A percentile compares a stretch with the other conserved stretches of the same genome.
phyloP scores from a whole-genome alignment of 768 basidiomycete genomes.

The Suillus decipiens region DNA sequence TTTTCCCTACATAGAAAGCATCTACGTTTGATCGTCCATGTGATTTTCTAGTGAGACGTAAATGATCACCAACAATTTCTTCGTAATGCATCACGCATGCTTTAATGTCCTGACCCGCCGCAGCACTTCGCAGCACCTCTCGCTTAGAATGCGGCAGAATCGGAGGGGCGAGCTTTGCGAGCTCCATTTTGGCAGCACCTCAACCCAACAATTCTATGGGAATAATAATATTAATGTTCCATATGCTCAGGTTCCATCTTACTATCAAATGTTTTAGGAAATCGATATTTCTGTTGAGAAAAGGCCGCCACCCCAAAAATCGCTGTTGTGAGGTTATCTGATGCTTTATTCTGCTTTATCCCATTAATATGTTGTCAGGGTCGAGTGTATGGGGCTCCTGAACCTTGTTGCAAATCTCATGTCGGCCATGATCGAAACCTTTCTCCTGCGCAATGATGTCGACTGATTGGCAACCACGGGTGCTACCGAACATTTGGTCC shows the following conservation, averaged over 20 bases:
- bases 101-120: too few relatives aligned
- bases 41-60: neutral
- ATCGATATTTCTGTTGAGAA: neutral
- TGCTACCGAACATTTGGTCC: too few relatives aligned
- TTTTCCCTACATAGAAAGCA: conserved; percentile 5
- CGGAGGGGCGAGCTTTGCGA: neutral
- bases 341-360: neutral
- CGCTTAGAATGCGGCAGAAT: neutral
- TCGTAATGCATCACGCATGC: too few relatives aligned
- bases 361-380: neutral
- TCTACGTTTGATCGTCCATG: neutral
- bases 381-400: neutral
- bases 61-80: neutral
- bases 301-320: neutral
- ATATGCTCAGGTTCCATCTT: neutral
- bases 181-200: neutral
- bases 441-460: neutral
- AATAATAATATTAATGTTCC: neutral
- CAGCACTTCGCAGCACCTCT: neutral
- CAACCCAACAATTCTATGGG: neutral
- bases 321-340: neutral
- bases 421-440: neutral
- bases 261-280: neutral
- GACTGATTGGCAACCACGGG: too few relatives aligned
- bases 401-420: neutral